These are phyloP conservation scores for Leptographium procerum DNA, from an alignment of 2,329 filamentous ascomycete species.

Conservation along the genomic window DNA sequence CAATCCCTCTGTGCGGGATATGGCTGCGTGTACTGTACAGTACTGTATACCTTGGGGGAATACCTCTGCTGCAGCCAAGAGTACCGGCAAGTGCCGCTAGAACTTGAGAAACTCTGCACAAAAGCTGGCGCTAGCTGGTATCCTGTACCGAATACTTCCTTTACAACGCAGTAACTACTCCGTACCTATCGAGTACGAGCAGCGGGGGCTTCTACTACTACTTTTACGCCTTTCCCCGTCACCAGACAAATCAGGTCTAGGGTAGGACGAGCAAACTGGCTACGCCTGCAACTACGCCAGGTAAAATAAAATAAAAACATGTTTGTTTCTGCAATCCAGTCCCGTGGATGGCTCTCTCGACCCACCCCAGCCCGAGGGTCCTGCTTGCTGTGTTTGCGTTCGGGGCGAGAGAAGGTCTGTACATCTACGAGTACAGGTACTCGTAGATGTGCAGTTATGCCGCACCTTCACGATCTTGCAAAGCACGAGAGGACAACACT, in stretches of 20 bases:
- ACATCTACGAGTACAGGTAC: too few relatives aligned
- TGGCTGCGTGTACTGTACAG: background rate
- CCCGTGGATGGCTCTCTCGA: background rate
- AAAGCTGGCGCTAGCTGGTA: background rate
- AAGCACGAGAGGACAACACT: background rate
- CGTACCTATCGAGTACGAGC: too few relatives aligned
- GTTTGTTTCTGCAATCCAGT: background rate
- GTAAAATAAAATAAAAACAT: background rate
- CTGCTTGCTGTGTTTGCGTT: background rate
- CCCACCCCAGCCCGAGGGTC: background rate
- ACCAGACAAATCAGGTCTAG: background rate
- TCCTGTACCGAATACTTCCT: background rate
- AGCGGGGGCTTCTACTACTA: background rate
- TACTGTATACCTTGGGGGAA: background rate
- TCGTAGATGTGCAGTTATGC: too few relatives aligned
- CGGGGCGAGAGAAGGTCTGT: background rate
- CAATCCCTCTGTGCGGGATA: background rate
- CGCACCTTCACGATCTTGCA: background rate
- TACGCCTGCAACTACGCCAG: too few relatives aligned
- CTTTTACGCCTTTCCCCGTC: background rate
- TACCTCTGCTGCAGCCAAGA: background rate
- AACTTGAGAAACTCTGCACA: background rate
- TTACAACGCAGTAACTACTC: too few relatives aligned
- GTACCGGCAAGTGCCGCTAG: background rate
- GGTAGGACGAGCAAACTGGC: background rate